These are phyloP conservation scores for Cyclotella cryptica DNA, from an alignment of 108 stramenopile genomes.

Conservation along the genomic window DNA sequence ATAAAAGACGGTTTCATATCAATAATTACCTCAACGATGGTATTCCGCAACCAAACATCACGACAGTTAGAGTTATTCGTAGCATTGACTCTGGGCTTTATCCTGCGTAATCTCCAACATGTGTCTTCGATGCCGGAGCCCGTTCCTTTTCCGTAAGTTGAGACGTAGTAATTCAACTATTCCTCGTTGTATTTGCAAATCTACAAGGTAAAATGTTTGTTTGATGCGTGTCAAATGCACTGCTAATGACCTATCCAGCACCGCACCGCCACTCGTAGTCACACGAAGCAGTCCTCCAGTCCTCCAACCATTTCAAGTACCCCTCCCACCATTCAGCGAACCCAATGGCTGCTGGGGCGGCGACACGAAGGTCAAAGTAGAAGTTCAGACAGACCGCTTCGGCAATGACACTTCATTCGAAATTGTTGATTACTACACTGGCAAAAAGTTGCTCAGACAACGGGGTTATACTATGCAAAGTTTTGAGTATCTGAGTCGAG, in stretches of 20 bases:
- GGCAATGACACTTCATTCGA: slow-evolving; percentile 41
- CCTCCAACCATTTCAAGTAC: slow-evolving; percentile 3
- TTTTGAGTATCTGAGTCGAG: slow-evolving; percentile 18
- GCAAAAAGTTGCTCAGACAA: slow-evolving; percentile 22
- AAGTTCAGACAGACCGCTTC: slow-evolving; percentile 42
- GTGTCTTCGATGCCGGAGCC: background rate
- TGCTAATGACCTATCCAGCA: background rate
- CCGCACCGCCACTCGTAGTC: background rate
- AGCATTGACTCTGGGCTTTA: background rate
- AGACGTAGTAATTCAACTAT: too few relatives aligned
- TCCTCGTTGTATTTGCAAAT: background rate
- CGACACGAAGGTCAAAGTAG: slow-evolving; percentile 34
- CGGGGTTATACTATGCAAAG: slow-evolving; percentile 12
- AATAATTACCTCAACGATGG: too few relatives aligned
- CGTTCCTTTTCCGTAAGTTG: background rate
- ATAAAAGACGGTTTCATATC: too few relatives aligned
- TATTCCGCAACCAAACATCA: too few relatives aligned
- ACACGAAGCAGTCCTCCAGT: background rate
- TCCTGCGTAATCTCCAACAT: background rate
- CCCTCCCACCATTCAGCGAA: slow-evolving; percentile 23
- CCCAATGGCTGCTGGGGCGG: slow-evolving; percentile 40
- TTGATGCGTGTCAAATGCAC: background rate
- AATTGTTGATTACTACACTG: slow-evolving; percentile 23
- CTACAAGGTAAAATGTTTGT: background rate
- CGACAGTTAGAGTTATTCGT: too few relatives aligned